phyloP scores from a whole-genome alignment of 768 basidiomycete species.

The Wakefieldia striispora region DNA sequence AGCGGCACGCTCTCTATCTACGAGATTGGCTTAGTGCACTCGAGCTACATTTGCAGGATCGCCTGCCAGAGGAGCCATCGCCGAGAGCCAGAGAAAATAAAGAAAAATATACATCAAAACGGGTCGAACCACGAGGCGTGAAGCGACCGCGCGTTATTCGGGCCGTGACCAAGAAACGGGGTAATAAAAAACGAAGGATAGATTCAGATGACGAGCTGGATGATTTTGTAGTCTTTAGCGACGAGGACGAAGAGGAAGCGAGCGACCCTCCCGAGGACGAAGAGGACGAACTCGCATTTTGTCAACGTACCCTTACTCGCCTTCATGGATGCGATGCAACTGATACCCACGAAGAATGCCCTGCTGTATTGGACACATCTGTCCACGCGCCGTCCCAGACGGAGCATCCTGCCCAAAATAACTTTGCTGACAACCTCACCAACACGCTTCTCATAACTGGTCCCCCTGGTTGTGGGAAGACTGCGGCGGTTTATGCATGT shows the following conservation, averaged over 20 bases:
- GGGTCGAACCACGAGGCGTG: conserved; percentile 33
- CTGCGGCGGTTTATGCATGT: conserved; percentile 89
- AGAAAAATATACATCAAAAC: conserved; percentile 25
- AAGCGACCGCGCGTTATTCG: conserved; percentile 65
- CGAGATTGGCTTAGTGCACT: conserved; percentile 79
- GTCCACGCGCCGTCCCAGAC: conserved; percentile 6
- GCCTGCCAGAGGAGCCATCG: conserved; percentile 4
- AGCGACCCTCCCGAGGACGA: conserved; percentile 39
- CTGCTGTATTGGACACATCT: not conserved
- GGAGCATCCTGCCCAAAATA: conserved; percentile 12
- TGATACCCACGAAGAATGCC: not conserved
- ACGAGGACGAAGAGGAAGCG: conserved; percentile 28
- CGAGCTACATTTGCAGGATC: conserved; percentile 45
- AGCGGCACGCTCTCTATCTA: conserved; percentile 63
- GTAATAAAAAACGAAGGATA: conserved; percentile 53
- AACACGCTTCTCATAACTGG: conserved; percentile 88
- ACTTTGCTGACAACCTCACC: conserved; percentile 53
- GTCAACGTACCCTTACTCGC: conserved; percentile 21
- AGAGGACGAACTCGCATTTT: conserved; percentile 34
- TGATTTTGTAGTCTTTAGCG: conserved; percentile 54
- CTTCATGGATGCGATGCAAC: conserved; percentile 10
- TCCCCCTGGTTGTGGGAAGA: conserved; percentile 86
- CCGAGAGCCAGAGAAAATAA: conserved; percentile 8
- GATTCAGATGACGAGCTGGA: conserved; percentile 55
- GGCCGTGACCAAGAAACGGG: conserved; percentile 43